These are phyloP conservation scores for Colletotrichum navitas DNA, from an alignment of 2,329 filamentous ascomycete genomes.

Conservation along the genomic window DNA sequence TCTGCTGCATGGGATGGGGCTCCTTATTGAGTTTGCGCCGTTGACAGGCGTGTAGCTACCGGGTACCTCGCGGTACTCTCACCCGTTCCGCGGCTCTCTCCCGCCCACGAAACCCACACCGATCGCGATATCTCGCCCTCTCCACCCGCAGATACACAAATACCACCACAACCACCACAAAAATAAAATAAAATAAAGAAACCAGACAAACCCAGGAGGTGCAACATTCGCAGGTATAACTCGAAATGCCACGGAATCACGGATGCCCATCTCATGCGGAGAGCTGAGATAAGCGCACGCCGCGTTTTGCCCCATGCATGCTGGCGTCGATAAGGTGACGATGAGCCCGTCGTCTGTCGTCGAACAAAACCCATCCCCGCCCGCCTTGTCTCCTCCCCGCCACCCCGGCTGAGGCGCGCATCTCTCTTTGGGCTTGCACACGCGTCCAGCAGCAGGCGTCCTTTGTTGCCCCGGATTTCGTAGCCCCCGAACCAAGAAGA, in stretches of 20 bases:
- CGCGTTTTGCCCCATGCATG: not conserved
- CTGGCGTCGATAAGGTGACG: not conserved
- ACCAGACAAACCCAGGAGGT: not conserved
- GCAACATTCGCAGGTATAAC: not conserved
- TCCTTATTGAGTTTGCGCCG: not conserved
- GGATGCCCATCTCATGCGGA: not conserved
- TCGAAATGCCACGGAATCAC: not conserved
- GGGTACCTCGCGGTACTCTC: slow-evolving; percentile 11
- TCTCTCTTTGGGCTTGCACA: not conserved
- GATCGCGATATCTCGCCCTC: not conserved
- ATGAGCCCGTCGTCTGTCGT: not conserved
- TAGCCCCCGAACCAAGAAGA: not conserved
- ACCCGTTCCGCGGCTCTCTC: not conserved
- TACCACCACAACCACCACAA: not conserved
- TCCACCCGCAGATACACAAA: slow-evolving; percentile 21
- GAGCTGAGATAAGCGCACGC: not conserved
- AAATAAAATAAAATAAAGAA: not conserved
- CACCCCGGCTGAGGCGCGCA: not conserved
- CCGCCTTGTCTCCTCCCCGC: not conserved
- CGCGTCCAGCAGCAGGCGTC: not conserved
- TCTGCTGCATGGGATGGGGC: too few species aligned
- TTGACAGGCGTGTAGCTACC: slow-evolving; percentile 4
- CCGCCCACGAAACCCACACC: not conserved
- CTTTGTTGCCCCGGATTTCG: slow-evolving; percentile 14
- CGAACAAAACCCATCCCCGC: not conserved